These are phyloP conservation scores for Skeletonema grethae DNA, from an alignment of 108 stramenopile species.

Conservation along the genomic window DNA sequence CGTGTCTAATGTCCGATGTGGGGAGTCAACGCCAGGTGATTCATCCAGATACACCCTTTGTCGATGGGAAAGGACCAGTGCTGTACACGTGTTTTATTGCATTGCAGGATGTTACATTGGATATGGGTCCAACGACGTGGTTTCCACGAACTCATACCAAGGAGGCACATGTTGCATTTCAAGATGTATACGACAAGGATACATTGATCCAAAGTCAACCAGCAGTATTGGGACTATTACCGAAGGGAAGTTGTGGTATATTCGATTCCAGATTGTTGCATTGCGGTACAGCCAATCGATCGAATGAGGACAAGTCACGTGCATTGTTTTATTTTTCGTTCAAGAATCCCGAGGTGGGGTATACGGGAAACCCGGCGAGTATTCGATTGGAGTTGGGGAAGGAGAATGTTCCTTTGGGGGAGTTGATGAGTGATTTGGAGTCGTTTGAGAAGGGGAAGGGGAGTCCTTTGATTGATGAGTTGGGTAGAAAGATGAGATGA, in stretches of 20 bases:
- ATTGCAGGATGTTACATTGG: slow-evolving; percentile 70
- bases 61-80: slow-evolving; percentile 54
- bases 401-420: slow-evolving; percentile 22
- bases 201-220: slow-evolving; percentile 51
- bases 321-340: slow-evolving; percentile 82
- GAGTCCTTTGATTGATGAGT: slow-evolving; percentile 32
- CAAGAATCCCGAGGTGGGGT: slow-evolving; percentile 60
- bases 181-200: slow-evolving; percentile 63
- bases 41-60: slow-evolving; percentile 82
- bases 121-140: slow-evolving; percentile 89
- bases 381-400: slow-evolving; percentile 55
- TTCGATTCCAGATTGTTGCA: slow-evolving; percentile 83
- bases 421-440: slow-evolving; percentile 35
- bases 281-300: slow-evolving; percentile 74
- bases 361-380: slow-evolving; percentile 78
- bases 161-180: slow-evolving; percentile 59
- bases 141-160: slow-evolving; percentile 64
- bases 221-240: slow-evolving; percentile 62
- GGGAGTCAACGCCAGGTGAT: slow-evolving; percentile 80
- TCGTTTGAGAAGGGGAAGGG: slow-evolving; percentile 30
- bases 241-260: slow-evolving; percentile 75
- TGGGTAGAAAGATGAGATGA: slow-evolving; percentile 28
- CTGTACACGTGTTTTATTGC: slow-evolving; percentile 83
- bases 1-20: slow-evolving; percentile 71
- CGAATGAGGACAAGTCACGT: slow-evolving; percentile 37